phyloP scores from a whole-genome alignment of 2,329 filamentous ascomycete species.

The Didymella keratinophila region DNA sequence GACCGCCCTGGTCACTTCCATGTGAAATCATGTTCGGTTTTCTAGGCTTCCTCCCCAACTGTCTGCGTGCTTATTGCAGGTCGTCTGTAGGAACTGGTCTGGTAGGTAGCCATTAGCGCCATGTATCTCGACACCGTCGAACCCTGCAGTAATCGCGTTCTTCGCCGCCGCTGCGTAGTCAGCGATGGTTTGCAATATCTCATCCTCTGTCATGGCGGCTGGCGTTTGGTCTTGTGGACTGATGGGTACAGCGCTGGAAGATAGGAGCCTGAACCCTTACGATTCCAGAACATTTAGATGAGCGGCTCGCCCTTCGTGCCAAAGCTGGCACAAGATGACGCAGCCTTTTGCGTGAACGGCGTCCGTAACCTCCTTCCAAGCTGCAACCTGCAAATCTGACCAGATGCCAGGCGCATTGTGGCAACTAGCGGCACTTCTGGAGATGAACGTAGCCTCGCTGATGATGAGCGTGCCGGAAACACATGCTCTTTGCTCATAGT shows the following conservation, averaged over 20 bases:
- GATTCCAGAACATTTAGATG: conserved; percentile 41
- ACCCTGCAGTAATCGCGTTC: conserved; percentile 58
- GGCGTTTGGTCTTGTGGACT: conserved; percentile 36
- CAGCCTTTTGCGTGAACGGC: conserved; percentile 67
- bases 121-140: conserved; percentile 67
- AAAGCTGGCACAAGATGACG: conserved; percentile 67
- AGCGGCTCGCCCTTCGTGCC: conserved; percentile 64
- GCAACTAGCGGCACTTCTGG: conserved; percentile 54
- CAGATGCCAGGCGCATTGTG: conserved; percentile 65
- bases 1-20: conserved; percentile 62
- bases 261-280: conserved; percentile 38
- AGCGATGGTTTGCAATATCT: conserved; percentile 44
- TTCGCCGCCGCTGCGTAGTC: conserved; percentile 53
- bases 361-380: conserved; percentile 66
- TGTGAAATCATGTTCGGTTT: conserved; percentile 59
- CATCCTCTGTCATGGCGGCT: conserved; percentile 43
- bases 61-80: conserved; percentile 61
- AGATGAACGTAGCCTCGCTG: conserved; percentile 63
- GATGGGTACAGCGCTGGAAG: conserved; percentile 45
- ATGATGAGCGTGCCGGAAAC: conserved; percentile 64
- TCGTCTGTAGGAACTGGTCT: conserved; percentile 69
- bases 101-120: conserved; percentile 72
- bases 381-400: conserved; percentile 52
- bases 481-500: conserved; percentile 62
- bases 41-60: conserved; percentile 57